Evolutionary conservation across 257 asterid species (phyloP).

Genomic region (Salvia hispanica): DNA sequence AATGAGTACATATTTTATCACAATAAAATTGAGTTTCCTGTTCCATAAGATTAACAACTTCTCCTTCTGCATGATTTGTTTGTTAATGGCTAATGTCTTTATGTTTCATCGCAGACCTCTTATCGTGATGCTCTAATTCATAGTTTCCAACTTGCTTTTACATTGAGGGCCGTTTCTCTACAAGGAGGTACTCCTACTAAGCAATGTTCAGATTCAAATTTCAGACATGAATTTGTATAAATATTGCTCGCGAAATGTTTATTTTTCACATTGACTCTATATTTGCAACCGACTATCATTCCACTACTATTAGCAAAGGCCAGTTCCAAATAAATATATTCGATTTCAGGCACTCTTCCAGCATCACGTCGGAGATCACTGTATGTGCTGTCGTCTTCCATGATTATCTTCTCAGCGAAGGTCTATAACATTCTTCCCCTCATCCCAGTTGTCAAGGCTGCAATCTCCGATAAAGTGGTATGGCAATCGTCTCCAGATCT

Average conservation of each 20-base stretch:
- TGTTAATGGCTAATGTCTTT: slow-evolving; percentile 8
- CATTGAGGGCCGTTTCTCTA: slow-evolving; percentile 63
- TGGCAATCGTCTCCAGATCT: slow-evolving; percentile 20
- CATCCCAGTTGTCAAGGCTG: slow-evolving; percentile 52
- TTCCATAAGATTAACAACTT: background rate
- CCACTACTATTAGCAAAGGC: slow-evolving; percentile 9
- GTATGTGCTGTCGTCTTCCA: slow-evolving; percentile 74
- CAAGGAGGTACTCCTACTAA: slow-evolving; percentile 57
- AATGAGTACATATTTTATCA: background rate
- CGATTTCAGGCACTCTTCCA: slow-evolving; percentile 66
- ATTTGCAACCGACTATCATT: background rate
- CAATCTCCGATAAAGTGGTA: slow-evolving; percentile 62
- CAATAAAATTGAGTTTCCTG: too few species aligned
- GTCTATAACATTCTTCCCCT: slow-evolving; percentile 69
- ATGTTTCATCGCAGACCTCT: slow-evolving; percentile 57
- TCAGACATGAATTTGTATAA: background rate
- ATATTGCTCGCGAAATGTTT: slow-evolving; percentile 18
- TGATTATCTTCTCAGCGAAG: slow-evolving; percentile 82
- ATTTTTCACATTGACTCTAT: background rate
- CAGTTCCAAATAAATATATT: slow-evolving; percentile 5
- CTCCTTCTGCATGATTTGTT: slow-evolving; percentile 11
- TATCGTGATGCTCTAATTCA: slow-evolving; percentile 71
- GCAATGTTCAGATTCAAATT: slow-evolving; percentile 3
- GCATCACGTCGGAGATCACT: slow-evolving; percentile 95
- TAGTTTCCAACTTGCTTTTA: slow-evolving; percentile 88